Evolutionary conservation across 192 early-diverging fungal genomes (phyloP).

Genomic region (Backusella circina): DNA sequence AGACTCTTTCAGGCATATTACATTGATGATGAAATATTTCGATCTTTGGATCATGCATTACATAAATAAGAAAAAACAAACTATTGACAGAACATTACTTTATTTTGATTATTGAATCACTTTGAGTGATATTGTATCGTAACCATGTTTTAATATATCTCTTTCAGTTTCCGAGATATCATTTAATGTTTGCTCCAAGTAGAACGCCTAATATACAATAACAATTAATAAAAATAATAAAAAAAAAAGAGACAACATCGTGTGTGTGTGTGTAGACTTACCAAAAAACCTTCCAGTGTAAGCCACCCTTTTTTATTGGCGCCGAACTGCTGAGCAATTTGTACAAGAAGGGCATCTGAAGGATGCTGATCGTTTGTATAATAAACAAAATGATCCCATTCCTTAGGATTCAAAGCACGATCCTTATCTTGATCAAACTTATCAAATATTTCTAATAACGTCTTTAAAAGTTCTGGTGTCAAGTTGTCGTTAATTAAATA

Average conservation of each 20-base stretch:
- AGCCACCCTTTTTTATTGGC: neutral
- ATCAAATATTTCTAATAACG: neutral
- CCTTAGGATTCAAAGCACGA: neutral
- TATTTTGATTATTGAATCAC: neutral
- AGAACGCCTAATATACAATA: neutral
- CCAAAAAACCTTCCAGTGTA: neutral
- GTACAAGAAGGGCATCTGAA: neutral
- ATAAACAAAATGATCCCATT: neutral
- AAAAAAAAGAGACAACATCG: neutral
- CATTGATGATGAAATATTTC: slow-evolving; percentile 24
- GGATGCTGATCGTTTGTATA: slow-evolving; percentile 1
- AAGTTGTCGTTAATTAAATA: neutral
- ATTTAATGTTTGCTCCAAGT: slow-evolving; percentile 7
- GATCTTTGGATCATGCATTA: slow-evolving; percentile 10
- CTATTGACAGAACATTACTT: neutral
- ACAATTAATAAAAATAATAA: neutral
- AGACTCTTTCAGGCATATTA: slow-evolving; percentile 24
- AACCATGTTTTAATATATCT: neutral
- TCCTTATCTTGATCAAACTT: slow-evolving; percentile 6
- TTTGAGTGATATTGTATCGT: neutral
- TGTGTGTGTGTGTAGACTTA: neutral
- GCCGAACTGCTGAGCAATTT: neutral
- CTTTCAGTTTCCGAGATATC: neutral
- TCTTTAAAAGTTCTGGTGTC: neutral
- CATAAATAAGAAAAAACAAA: neutral